These are phyloP conservation scores for Apophysomyces elegans DNA, from an alignment of 371 early-diverging fungal genomes.

Conservation along the genomic window DNA sequence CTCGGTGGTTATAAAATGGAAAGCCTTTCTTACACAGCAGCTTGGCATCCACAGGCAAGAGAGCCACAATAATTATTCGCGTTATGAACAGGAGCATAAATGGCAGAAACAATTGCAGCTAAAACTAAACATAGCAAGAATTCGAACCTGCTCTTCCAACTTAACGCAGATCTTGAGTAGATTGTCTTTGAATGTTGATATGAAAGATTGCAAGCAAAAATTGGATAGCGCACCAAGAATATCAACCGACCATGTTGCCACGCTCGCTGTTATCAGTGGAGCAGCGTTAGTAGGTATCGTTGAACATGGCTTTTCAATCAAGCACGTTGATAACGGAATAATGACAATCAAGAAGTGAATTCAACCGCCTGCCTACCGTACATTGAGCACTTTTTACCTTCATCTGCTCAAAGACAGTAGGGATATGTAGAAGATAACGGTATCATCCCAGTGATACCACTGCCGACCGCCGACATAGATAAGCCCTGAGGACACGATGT, in stretches of 20 bases:
- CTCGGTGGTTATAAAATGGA: background rate
- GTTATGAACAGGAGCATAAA: background rate
- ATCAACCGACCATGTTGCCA: background rate
- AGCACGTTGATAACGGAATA: background rate
- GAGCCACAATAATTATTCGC: background rate
- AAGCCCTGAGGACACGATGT: background rate
- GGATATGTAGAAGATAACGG: background rate
- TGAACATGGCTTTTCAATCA: background rate
- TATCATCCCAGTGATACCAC: background rate
- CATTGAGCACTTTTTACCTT: background rate
- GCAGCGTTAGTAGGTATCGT: background rate
- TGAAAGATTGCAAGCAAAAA: background rate
- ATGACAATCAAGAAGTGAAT: background rate
- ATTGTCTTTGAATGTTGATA: background rate
- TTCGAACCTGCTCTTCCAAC: background rate
- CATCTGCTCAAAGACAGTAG: background rate
- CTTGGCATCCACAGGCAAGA: background rate
- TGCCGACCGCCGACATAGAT: background rate
- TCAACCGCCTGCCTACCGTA: background rate
- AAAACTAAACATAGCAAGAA: background rate
- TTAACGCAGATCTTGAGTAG: background rate
- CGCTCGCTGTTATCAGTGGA: background rate
- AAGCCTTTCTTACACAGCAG: background rate
- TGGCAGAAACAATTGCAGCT: background rate
- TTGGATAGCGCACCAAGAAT: background rate